Base-by-base conservation (phyloP, 345 rosid genomes). In the Eucalyptus rudis region DNA sequence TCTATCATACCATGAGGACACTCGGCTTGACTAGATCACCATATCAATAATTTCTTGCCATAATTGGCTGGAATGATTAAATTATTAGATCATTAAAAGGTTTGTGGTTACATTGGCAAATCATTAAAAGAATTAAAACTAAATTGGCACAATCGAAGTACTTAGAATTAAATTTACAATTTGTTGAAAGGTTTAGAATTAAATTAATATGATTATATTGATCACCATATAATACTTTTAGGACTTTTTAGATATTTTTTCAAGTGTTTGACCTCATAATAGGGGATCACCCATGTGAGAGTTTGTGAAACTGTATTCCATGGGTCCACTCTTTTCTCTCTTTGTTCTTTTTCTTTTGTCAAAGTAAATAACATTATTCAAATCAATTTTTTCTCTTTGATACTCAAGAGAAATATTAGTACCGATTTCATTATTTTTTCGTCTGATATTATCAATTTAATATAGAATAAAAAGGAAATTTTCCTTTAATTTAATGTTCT, bases 11-110 rank as follows among this genome's bases (percentile, higher is more conserved):
- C 68, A 59, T 27, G 14, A 59, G 14, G 66, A 59, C 14, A 13
- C 4, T 13, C 0, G 0, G 1, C 15, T 27, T 59, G 7, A 27
- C 31, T 27, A 59, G 31, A 59, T 6, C 16, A 27, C 1, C 31
- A 27, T 4, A 59, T 27, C 68, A 59, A 13, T 29, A 27, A 5
- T 59, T 59, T 12, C 4, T 13, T 5, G 7, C 2, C 16, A 59
- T 27, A 59, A 59, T 59, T 59, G 15, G 31, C 15, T 3, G 1
- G 31, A 59, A 59, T 4, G 15, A 12, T 6, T 11, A 27, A 59
- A 59, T 27, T 12, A 12, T 6, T 1, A 27, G 3, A 27, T 59
- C 7, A 29, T 59, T 59, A 59, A 59, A 59, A 59, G 7, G 15
- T 12, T 27, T 1, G 14, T 11, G 31, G n/a, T 29, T 59, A 59